Percentiles rank a stretch among this genome's conserved stretches.
Evolutionary conservation across 208 protist genomes (phyloP).

Genomic region (Trypanosoma cruzi): DNA sequence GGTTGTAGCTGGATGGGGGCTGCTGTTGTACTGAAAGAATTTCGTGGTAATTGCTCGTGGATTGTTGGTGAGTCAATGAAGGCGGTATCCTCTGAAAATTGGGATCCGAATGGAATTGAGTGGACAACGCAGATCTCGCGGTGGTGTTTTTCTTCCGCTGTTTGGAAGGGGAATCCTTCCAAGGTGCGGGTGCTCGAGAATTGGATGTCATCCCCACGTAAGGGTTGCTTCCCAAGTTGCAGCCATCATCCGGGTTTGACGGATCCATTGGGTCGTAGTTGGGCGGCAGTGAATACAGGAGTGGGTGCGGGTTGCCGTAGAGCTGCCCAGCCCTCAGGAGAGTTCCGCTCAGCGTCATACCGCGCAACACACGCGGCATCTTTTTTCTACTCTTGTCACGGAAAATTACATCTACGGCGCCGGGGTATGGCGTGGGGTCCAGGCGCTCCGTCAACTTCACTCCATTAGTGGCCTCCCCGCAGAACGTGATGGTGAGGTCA

Average conservation of each 20-base stretch:
- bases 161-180: not conserved
- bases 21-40: no score
- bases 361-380: slow-evolving; percentile 35
- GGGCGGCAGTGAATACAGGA: slow-evolving; percentile 50
- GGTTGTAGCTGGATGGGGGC: no score
- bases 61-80: not conserved
- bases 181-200: not conserved
- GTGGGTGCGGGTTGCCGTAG: slow-evolving; percentile 82
- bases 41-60: not conserved
- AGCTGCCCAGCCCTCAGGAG: slow-evolving; percentile 55
- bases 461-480: slow-evolving; percentile 68
- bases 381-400: slow-evolving; percentile 17
- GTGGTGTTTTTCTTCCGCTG: slow-evolving; percentile 14
- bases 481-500: slow-evolving; percentile 87
- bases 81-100: not conserved
- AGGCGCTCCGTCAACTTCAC: slow-evolving; percentile 70
- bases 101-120: not conserved
- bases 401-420: slow-evolving; percentile 50
- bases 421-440: slow-evolving; percentile 66
- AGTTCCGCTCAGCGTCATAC: slow-evolving; percentile 59
- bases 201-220: not conserved
- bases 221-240: not conserved
- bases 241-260: not conserved
- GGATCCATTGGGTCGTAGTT: slow-evolving; percentile 3
- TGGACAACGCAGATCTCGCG: not conserved